A percentile compares a stretch with the other conserved stretches of the same genome.
These are phyloP conservation scores for Penicillium ochrochloron DNA, from an alignment of 495 filamentous ascomycete species.

Conservation along the genomic window DNA sequence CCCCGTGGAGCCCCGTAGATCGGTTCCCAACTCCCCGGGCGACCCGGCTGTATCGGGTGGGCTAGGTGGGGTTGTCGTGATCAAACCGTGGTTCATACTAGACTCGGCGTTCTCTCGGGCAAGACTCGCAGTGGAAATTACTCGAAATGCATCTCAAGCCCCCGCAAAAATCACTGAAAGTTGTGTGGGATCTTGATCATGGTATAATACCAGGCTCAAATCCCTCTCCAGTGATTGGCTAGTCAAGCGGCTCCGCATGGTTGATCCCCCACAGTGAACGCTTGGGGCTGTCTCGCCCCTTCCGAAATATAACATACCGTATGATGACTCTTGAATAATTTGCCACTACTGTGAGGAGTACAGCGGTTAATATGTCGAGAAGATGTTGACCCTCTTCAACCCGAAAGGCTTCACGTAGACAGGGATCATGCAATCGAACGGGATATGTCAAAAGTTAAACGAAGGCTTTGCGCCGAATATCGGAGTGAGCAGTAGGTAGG, in stretches of 20 bases:
- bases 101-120: background rate
- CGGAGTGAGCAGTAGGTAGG: background rate
- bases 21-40: background rate
- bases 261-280: slow-evolving; percentile 15
- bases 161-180: background rate
- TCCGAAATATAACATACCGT: background rate
- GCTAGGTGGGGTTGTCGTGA: background rate
- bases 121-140: background rate
- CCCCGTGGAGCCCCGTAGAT: background rate
- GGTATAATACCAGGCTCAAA: background rate
- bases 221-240: background rate
- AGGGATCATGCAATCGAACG: background rate
- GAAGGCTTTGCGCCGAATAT: slow-evolving; percentile 4
- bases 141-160: background rate
- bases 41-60: slow-evolving; percentile 3
- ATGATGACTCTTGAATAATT: background rate
- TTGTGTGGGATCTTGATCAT: background rate
- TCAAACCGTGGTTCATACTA: slow-evolving; percentile 1
- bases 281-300: slow-evolving; percentile 17
- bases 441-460: background rate
- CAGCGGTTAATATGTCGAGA: background rate
- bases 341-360: no score
- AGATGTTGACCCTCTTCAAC: background rate
- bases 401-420: background rate
- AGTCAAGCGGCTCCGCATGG: slow-evolving; percentile 1